Percentiles rank a stretch among this genome's conserved stretches.
phyloP scores from a whole-genome alignment of 208 protist species.

The Leishmania arabica region DNA sequence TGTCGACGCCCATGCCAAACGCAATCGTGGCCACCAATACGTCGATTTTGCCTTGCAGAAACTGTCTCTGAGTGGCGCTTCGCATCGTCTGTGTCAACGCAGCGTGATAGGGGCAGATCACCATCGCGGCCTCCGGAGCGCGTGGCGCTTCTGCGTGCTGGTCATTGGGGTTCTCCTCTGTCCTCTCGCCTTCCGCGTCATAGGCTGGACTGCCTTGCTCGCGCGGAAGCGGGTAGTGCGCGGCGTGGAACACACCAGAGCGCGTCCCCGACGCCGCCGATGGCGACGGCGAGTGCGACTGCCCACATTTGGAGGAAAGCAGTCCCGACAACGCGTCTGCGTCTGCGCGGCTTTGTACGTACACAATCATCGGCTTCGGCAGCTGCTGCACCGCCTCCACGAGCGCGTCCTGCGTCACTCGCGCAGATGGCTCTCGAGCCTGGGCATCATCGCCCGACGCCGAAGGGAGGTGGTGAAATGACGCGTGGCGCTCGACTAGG shows the following conservation, averaged over 20 bases:
- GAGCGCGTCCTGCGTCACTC: slow-evolving; percentile 59
- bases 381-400: slow-evolving; percentile 61
- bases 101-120: slow-evolving; percentile 83
- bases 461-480: slow-evolving; percentile 4
- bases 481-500: slow-evolving; percentile 24
- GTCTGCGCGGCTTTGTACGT: slow-evolving; percentile 82
- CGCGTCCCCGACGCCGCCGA: background rate
- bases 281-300: background rate
- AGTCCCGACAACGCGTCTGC: slow-evolving; percentile 72
- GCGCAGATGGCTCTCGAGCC: slow-evolving; percentile 32
- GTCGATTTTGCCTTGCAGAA: slow-evolving; percentile 82
- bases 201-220: background rate
- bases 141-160: background rate
- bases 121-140: slow-evolving; percentile 10
- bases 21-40: slow-evolving; percentile 97
- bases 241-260: slow-evolving; percentile 13
- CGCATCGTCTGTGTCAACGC: slow-evolving; percentile 54
- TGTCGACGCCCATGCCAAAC: slow-evolving; percentile 99
- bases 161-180: background rate
- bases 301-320: slow-evolving; percentile 40
- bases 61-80: slow-evolving; percentile 81
- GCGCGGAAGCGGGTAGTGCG: background rate
- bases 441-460: background rate
- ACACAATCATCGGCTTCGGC: slow-evolving; percentile 88
- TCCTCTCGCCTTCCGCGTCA: background rate